A percentile compares a stretch with the other conserved stretches of the same genome.
Conservation (phyloP, 768 basidiomycete species). For the Phylloporus sp. region DNA sequence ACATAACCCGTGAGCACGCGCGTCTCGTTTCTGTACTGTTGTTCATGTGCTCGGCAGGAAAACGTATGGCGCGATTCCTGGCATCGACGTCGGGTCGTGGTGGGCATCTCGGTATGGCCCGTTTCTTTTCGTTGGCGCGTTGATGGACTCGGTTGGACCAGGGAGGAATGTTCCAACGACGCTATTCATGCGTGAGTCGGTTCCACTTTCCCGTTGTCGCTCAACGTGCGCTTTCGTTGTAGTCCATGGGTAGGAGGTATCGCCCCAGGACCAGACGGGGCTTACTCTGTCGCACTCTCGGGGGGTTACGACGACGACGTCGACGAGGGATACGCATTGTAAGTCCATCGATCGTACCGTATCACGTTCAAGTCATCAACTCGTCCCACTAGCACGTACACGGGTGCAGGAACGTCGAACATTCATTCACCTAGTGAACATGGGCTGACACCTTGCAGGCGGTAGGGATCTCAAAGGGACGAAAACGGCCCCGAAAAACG, state of each 20-base stretch:
- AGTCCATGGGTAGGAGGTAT: slow-evolving; percentile 88
- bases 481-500: slow-evolving; percentile 77
- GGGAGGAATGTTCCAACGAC: slow-evolving; percentile 64
- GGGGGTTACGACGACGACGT: slow-evolving; percentile 88
- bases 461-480: slow-evolving; percentile 88
- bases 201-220: not conserved
- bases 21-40: not conserved
- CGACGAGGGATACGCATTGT: slow-evolving; percentile 80
- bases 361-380: not conserved
- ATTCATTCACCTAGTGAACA: not conserved
- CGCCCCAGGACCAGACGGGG: slow-evolving; percentile 52
- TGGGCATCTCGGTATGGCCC: slow-evolving; percentile 61
- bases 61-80: slow-evolving; percentile 76
- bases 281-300: slow-evolving; percentile 81
- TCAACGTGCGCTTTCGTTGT: not conserved
- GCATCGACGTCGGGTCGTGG: slow-evolving; percentile 73
- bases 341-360: slow-evolving; percentile 29
- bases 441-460: slow-evolving; percentile 37
- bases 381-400: slow-evolving; percentile 56
- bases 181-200: slow-evolving; percentile 76
- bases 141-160: slow-evolving; percentile 12
- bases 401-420: slow-evolving; percentile 55
- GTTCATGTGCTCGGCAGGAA: slow-evolving; percentile 44
- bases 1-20: slow-evolving; percentile 28
- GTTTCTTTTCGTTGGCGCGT: not conserved